Evolutionary conservation across 2,329 filamentous ascomycete genomes (phyloP).

Genomic region (Aureobasidium uvarum): DNA sequence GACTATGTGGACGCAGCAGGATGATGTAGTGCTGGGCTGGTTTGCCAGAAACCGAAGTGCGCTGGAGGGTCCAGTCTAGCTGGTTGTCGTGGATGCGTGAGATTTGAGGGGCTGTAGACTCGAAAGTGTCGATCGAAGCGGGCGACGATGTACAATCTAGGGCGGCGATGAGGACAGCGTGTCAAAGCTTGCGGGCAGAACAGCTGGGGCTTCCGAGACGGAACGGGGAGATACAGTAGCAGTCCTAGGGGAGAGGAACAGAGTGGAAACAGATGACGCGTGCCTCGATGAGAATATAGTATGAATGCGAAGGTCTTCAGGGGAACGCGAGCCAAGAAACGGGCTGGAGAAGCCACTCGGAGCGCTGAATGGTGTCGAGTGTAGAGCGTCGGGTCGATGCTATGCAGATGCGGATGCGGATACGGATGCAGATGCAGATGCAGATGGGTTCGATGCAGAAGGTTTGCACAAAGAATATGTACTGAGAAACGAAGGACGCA

Average conservation of each 20-base stretch:
- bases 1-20: constrained; percentile 46
- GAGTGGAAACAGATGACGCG: constrained; percentile 2
- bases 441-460: constrained; percentile 12
- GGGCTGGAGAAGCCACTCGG: constrained; percentile 5
- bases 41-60: constrained; percentile 20
- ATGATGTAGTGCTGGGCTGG: constrained; percentile 4
- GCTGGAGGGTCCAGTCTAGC: constrained; percentile 12
- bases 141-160: background rate
- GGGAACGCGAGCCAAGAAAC: constrained; percentile 24
- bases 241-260: background rate
- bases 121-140: background rate
- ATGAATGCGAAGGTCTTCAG: constrained; percentile 22
- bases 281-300: constrained; percentile 17
- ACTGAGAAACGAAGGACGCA: constrained; percentile 2
- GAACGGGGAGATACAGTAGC: background rate
- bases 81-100: constrained; percentile 8
- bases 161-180: constrained; percentile 20
- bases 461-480: constrained; percentile 17
- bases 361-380: background rate
- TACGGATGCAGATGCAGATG: constrained; percentile 3
- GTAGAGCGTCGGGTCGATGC: background rate
- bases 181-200: constrained; percentile 2
- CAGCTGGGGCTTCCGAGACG: constrained; percentile 1
- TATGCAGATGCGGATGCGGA: constrained; percentile 1
- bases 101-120: background rate